Evolutionary conservation across 2,329 filamentous ascomycete genomes (phyloP).

Genomic region (Beauveria rudraprayagi): DNA sequence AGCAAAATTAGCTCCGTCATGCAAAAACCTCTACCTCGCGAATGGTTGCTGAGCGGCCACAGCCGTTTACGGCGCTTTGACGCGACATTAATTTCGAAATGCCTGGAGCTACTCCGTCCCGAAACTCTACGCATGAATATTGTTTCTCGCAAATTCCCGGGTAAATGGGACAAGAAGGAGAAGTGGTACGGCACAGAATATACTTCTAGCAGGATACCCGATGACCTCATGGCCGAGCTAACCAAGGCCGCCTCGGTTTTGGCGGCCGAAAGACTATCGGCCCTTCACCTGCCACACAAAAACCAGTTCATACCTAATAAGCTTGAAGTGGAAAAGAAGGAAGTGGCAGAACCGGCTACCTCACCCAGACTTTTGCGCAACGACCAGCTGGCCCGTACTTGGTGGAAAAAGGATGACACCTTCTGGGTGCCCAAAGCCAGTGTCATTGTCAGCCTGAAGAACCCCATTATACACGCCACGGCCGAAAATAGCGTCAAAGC

Average conservation of each 20-base stretch:
- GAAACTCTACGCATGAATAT: conserved; percentile 86
- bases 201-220: conserved; percentile 69
- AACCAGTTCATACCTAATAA: conserved; percentile 95
- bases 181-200: conserved; percentile 99
- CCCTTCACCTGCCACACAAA: conserved; percentile 79
- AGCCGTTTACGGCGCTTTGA: conserved; percentile 74
- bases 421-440: conserved; percentile 98
- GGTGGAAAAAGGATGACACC: conserved; percentile 98
- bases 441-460: conserved; percentile 71
- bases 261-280: conserved; percentile 51
- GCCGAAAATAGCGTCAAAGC: conserved; percentile 72
- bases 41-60: conserved; percentile 78
- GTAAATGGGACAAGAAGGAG: conserved; percentile 79
- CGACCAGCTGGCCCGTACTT: conserved; percentile 70
- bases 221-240: conserved; percentile 66
- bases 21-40: conserved; percentile 81
- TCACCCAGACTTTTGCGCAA: conserved; percentile 78
- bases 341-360: conserved; percentile 65
- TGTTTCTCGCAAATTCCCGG: conserved; percentile 75
- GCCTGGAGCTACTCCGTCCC: conserved; percentile 64
- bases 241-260: conserved; percentile 52
- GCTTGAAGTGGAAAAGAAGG: conserved; percentile 90
- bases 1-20: conserved; percentile 79
- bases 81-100: conserved; percentile 63
- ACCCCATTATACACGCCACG: conserved; percentile 69